Conservation (phyloP, 805 yeast species). For the Nadsonia fulvescens region DNA sequence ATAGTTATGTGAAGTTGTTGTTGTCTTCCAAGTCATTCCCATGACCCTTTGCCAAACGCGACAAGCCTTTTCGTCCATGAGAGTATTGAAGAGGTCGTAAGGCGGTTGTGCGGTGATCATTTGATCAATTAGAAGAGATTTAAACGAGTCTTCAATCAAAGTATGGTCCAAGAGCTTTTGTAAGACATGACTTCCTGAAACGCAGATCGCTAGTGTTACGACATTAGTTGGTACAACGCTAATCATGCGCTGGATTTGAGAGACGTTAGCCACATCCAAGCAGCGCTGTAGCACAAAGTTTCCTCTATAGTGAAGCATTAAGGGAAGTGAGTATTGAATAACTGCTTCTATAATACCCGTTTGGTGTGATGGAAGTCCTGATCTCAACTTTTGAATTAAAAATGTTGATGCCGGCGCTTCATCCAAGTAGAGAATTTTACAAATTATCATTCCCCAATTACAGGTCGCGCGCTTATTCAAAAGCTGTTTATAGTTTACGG, state of each 20-base stretch:
- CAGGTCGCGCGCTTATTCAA: too few relatives aligned
- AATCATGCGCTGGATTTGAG: conserved; percentile 14
- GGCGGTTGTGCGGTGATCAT: conserved; percentile 20
- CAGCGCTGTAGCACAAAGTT: conserved; percentile 24
- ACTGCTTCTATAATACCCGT: conserved; percentile 16
- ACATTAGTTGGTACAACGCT: too few relatives aligned
- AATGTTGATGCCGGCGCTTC: conserved; percentile 25
- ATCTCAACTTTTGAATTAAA: conserved; percentile 22
- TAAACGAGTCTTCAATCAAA: too few relatives aligned
- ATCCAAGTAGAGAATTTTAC: too few relatives aligned
- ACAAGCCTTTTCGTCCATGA: conserved; percentile 21
- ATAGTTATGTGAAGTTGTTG: conserved; percentile 13
- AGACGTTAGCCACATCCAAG: conserved; percentile 19
- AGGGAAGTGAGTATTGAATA: conserved; percentile 12
- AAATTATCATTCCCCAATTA: too few relatives aligned
- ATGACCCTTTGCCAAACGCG: conserved; percentile 27
- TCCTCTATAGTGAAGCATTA: conserved; percentile 25
- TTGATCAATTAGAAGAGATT: too few relatives aligned
- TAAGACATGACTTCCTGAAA: conserved; percentile 25
- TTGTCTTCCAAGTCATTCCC: conserved; percentile 21
- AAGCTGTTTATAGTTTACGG: too few relatives aligned
- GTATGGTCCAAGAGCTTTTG: conserved; percentile 22
- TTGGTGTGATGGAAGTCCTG: conserved; percentile 15
- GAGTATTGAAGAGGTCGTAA: conserved; percentile 14
- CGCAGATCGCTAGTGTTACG: conserved; percentile 17